Conservation (phyloP, 2,329 filamentous ascomycete genomes). For the Penicillium sp. region DNA sequence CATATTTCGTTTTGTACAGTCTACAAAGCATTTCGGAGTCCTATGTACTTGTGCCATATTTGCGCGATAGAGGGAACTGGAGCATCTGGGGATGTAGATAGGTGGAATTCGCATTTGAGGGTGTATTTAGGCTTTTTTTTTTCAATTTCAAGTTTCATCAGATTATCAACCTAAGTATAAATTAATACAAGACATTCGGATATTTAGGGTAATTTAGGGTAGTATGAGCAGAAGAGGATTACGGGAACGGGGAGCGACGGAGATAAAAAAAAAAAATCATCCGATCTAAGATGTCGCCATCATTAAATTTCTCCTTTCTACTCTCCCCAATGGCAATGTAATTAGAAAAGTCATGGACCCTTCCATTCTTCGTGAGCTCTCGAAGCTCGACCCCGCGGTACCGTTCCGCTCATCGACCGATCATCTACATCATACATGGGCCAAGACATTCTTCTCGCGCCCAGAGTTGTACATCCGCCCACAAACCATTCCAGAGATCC, state of each 20-base stretch:
- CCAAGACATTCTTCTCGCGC: slow-evolving; percentile 81
- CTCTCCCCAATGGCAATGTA: background rate
- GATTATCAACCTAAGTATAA: background rate
- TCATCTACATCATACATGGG: slow-evolving; percentile 89
- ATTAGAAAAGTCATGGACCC: slow-evolving; percentile 40
- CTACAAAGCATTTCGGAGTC: slow-evolving; percentile 18
- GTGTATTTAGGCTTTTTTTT: slow-evolving; percentile 9
- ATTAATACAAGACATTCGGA: background rate
- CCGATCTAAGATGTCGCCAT: slow-evolving; percentile 16
- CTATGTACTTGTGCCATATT: slow-evolving; percentile 11
- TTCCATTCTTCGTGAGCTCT: slow-evolving; percentile 54
- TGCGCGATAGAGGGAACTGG: slow-evolving; percentile 21
- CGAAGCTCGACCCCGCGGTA: slow-evolving; percentile 58
- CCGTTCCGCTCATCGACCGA: slow-evolving; percentile 72
- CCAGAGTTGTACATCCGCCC: slow-evolving; percentile 92
- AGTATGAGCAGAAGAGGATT: background rate
- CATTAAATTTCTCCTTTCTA: background rate
- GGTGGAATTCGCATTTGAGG: slow-evolving; percentile 7
- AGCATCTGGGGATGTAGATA: slow-evolving; percentile 27
- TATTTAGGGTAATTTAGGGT: background rate
- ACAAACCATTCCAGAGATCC: slow-evolving; percentile 72
- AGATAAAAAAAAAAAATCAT: slow-evolving; percentile 5
- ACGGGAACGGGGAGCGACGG: background rate
- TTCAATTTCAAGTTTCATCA: background rate
- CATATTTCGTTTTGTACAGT: slow-evolving; percentile 17